Conservation (phyloP, 2,329 filamentous ascomycete species). For the Reticulascus tulasneorum region DNA sequence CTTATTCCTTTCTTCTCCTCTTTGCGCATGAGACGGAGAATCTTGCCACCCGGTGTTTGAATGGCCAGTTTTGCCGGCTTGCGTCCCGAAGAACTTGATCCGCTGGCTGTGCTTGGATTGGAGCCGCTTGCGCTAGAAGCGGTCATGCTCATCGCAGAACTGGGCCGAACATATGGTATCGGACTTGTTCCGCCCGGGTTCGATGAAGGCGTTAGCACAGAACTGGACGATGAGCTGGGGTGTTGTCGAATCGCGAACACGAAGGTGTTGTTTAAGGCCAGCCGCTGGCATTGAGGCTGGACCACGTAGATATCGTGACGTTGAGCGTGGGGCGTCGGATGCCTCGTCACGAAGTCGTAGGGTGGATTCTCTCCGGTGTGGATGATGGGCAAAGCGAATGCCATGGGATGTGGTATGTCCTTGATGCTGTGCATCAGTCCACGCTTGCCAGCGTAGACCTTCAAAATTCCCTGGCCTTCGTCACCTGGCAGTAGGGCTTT, state of each 20-base stretch:
- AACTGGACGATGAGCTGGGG: conserved; percentile 53
- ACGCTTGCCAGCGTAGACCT: conserved; percentile 89
- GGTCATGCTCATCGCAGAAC: conserved; percentile 62
- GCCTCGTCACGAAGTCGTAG: conserved; percentile 88
- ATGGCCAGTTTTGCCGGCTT: conserved; percentile 96
- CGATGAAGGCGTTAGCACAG: conserved; percentile 39
- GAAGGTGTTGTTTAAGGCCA: conserved; percentile 95
- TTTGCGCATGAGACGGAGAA: conserved; percentile 80
- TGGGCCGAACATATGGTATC: conserved; percentile 57
- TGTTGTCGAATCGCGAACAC: conserved; percentile 96
- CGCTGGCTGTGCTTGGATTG: conserved; percentile 50
- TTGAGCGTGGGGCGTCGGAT: conserved; percentile 96
- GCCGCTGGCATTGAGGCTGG: conserved; percentile 84
- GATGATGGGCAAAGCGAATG: conserved; percentile 82
- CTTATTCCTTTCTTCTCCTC: conserved; percentile 60
- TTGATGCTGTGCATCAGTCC: conserved; percentile 97
- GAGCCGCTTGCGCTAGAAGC: conserved; percentile 54
- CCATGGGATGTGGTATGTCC: conserved; percentile 89
- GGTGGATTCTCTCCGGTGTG: conserved; percentile 90
- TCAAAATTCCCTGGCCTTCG: conserved; percentile 82
- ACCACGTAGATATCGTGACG: conserved; percentile 95
- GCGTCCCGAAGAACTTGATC: conserved; percentile 50
- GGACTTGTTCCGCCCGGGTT: conserved; percentile 50
- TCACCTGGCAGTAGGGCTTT: conserved; percentile 91
- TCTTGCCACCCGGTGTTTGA: conserved; percentile 91